Conservation (phyloP, 1,284 basidiomycete species). For the Apiotrichum montevideense region DNA sequence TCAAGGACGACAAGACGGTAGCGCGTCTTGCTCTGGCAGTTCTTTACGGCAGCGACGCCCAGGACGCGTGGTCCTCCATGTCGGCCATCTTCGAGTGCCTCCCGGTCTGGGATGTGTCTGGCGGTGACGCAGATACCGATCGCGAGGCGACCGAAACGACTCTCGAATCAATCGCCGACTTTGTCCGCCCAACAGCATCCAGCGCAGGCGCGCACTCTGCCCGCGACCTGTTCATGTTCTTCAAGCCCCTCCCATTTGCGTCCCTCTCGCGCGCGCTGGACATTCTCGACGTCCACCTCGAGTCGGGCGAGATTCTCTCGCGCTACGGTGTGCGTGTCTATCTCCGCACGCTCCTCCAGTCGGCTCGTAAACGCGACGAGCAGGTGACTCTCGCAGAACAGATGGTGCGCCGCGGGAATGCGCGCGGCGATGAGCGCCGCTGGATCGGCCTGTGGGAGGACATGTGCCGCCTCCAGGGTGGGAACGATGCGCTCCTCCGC, state of each 20-base stretch:
- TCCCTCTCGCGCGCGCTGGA: constrained; percentile 77
- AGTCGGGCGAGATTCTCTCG: constrained; percentile 80
- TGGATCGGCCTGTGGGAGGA: constrained; percentile 83
- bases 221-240: constrained; percentile 72
- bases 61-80: constrained; percentile 73
- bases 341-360: constrained; percentile 77
- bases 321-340: constrained; percentile 76
- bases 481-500: constrained; percentile 54
- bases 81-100: constrained; percentile 86
- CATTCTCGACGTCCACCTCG: constrained; percentile 85
- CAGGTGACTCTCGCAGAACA: constrained; percentile 80
- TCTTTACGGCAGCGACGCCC: constrained; percentile 71
- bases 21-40: constrained; percentile 77
- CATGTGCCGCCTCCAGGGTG: constrained; percentile 71
- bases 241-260: constrained; percentile 63
- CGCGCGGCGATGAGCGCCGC: constrained; percentile 53
- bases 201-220: constrained; percentile 55
- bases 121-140: constrained; percentile 55
- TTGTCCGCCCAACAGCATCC: constrained; percentile 65
- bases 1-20: constrained; percentile 74
- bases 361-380: constrained; percentile 58
- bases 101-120: constrained; percentile 71
- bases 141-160: constrained; percentile 71
- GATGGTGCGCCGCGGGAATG: constrained; percentile 62
- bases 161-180: constrained; percentile 67